Conservation (phyloP, 495 filamentous ascomycete genomes). For the Neurospora sublineolata region DNA sequence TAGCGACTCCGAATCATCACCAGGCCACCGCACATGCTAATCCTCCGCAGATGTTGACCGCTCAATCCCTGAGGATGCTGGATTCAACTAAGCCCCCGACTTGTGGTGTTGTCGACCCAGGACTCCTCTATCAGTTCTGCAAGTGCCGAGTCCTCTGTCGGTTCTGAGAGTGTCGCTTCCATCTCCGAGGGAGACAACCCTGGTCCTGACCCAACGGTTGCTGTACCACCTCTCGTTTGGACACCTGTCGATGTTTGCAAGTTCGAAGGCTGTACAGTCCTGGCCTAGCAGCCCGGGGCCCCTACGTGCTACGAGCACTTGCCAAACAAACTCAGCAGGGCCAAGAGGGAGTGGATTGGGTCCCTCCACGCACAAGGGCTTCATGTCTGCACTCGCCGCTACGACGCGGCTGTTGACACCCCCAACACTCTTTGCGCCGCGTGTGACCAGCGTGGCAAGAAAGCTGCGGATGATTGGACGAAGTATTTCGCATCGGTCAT, state of each 20-base stretch:
- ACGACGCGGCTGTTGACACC: neutral
- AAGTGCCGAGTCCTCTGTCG: neutral
- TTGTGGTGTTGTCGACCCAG: no score
- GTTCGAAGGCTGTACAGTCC: neutral
- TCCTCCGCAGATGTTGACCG: neutral
- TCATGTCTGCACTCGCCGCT: neutral
- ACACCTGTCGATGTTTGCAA: neutral
- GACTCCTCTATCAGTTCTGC: no score
- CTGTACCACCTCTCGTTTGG: neutral
- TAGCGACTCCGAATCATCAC: neutral
- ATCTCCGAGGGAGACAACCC: neutral
- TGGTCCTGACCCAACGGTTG: no score
- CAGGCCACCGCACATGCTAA: neutral
- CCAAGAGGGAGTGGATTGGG: neutral
- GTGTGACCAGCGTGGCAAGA: neutral
- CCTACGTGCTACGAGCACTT: neutral
- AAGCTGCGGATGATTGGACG: neutral
- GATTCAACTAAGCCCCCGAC: no score
- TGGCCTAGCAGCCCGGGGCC: neutral
- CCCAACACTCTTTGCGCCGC: neutral
- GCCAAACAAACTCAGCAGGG: neutral
- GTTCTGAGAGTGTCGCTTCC: neutral
- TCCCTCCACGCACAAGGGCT: neutral
- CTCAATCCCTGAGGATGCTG: neutral
- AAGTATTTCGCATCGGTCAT: neutral